Evolutionary conservation across 2,329 filamentous ascomycete species (phyloP), one percentile per base, ranked within the genome.

Genomic region (Colletotrichum lentis): DNA sequence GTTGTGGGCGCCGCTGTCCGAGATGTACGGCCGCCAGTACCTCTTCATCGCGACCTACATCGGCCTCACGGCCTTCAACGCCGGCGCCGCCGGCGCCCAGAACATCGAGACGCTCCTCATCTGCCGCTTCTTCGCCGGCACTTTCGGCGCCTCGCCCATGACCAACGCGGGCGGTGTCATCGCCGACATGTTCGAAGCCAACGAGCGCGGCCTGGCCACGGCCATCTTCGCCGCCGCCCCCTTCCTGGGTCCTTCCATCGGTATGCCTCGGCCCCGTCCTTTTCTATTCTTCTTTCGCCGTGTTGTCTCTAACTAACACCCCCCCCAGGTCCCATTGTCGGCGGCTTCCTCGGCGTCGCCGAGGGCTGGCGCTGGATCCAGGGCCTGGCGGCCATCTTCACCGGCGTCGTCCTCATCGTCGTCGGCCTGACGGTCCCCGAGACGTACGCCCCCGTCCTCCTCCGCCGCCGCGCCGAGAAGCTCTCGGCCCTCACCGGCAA

Each of bases 331-430:
- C 91, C 91, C 1, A 88, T 92, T 53, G 84, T 86, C 7, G 88
- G 88, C 70, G 89, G 89, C 2, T 93, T 92, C 75, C 79, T 91
- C 1, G 87, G 88, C 11, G 83, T 88, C 75, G 81, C 83, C 2
- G 84, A 83, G 16, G 89, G 89, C 18, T 92, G 90, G 91, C 81
- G 88, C 73, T 92, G 90, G 90, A 85, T 92, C 24, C 84, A 89
- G 77, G 89, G 88, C 2, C 78, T 91, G 10, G 84, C 90, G 78
- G 85, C 86, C 56, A 85, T 86, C 68, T 89, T 91, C 75, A 88
- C 69, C 3, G 73, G 73, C 0, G 7, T 69, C 7, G 37, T 64
- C 1, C 71, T 72, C 63, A 71, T 76, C n/a, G 6, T 71, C 0
- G 59, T 62, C 86, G 2, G 88, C 87, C 11, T 77, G 83, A 12